phyloP scores from a whole-genome alignment of 2,329 filamentous ascomycete species.

The Cladosporium sp. region DNA sequence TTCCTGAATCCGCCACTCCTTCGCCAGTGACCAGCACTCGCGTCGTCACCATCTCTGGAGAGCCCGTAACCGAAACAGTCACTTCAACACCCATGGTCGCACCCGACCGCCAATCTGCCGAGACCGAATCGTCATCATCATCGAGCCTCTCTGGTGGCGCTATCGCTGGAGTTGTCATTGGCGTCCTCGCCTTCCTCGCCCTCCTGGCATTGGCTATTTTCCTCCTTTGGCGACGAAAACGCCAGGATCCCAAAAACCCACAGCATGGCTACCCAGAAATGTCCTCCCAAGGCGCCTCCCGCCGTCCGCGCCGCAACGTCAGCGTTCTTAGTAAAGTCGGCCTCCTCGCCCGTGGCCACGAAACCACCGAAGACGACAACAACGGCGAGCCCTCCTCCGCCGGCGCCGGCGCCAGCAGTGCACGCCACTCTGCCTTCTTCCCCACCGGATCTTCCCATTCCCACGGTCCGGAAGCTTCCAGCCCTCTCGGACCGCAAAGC shows the following conservation, averaged over 20 bases:
- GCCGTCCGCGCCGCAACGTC: conserved; percentile 34
- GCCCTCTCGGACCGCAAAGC: conserved; percentile 22
- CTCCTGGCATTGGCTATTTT: conserved; percentile 35
- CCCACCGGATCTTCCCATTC: conserved; percentile 21
- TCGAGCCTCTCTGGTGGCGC: conserved; percentile 35
- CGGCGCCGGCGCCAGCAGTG: conserved; percentile 24
- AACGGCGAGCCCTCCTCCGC: conserved; percentile 19
- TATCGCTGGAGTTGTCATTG: conserved; percentile 46
- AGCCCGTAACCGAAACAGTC: conserved; percentile 41
- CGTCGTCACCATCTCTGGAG: conserved; percentile 42
- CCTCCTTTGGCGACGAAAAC: conserved; percentile 36
- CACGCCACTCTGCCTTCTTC: conserved; percentile 31
- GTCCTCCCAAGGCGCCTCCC: not conserved
- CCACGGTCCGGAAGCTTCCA: conserved; percentile 27
- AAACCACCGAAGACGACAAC: not conserved
- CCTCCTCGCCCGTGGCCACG: conserved; percentile 31
- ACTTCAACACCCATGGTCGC: conserved; percentile 34
- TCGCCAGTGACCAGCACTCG: conserved; percentile 34
- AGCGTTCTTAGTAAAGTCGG: conserved; percentile 48
- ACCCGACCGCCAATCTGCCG: conserved; percentile 20
- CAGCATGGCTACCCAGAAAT: conserved; percentile 11
- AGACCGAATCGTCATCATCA: conserved; percentile 16
- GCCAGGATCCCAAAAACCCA: not conserved
- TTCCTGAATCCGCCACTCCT: conserved; percentile 18
- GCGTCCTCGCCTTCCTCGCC: conserved; percentile 36